These are phyloP conservation scores for Cladosporium sp. DNA, from an alignment of 2,329 filamentous ascomycete species.

Conservation along the genomic window DNA sequence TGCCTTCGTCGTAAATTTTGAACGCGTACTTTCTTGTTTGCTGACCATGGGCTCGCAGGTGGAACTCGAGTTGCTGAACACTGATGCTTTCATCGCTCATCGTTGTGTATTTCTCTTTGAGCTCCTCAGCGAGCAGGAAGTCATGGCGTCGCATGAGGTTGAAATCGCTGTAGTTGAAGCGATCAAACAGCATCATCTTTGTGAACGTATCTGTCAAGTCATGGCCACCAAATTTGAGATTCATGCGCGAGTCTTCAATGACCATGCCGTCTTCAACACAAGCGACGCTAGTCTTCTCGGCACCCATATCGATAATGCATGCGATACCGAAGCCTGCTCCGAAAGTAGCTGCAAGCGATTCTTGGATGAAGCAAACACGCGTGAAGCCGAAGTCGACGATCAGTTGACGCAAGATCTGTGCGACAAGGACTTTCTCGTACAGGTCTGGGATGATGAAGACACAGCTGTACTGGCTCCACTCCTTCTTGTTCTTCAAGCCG, in stretches of 20 bases:
- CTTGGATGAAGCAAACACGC: conserved; percentile 90
- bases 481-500: conserved; percentile 71
- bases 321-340: conserved; percentile 91
- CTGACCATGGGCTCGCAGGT: conserved; percentile 82
- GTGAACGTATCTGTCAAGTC: conserved; percentile 94
- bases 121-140: conserved; percentile 87
- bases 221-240: conserved; percentile 87
- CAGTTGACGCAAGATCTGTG: conserved; percentile 77
- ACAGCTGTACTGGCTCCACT: conserved; percentile 89
- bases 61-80: conserved; percentile 85
- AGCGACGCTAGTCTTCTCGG: conserved; percentile 94
- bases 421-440: conserved; percentile 92
- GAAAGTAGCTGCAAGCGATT: conserved; percentile 91
- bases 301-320: conserved; percentile 94
- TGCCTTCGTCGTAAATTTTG: conserved; percentile 95
- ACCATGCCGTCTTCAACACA: conserved; percentile 97
- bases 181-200: conserved; percentile 96
- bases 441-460: conserved; percentile 97
- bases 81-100: conserved; percentile 88
- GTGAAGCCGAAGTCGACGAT: conserved; percentile 89
- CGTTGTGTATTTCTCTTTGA: conserved; percentile 91
- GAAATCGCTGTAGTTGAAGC: conserved; percentile 94
- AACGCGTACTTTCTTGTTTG: conserved; percentile 91
- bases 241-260: conserved; percentile 90
- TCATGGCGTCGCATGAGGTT: conserved; percentile 89